Percentiles rank a stretch among this genome's conserved stretches.
Conservation (phyloP, 371 early-diverging fungal genomes). For the Mortierella sp. region DNA sequence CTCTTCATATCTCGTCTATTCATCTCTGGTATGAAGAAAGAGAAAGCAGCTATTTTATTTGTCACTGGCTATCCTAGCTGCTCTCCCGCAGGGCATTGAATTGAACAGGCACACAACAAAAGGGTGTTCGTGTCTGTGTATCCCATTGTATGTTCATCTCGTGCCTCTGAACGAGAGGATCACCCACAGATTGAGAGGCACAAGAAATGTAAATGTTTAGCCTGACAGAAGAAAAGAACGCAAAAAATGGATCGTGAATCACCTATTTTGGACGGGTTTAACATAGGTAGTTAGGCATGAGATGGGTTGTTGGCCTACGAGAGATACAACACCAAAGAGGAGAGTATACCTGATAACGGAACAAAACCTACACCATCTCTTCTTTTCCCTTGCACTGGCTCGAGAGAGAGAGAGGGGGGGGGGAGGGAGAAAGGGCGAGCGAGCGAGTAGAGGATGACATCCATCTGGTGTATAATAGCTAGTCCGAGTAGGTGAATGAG, state of each 20-base stretch:
- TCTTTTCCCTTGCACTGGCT: constrained; percentile 3
- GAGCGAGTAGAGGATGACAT: neutral
- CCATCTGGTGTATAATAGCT: neutral
- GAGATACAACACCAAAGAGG: neutral
- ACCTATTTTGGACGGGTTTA: neutral
- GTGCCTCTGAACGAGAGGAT: neutral
- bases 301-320: neutral
- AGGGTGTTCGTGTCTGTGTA: too few species aligned
- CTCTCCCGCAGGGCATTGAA: neutral
- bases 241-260: constrained; percentile 3
- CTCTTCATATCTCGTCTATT: neutral
- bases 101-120: neutral
- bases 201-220: neutral
- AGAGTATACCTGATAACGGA: neutral
- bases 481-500: constrained; percentile 13
- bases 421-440: neutral
- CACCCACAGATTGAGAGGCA: neutral
- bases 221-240: too few species aligned
- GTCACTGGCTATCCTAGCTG: neutral
- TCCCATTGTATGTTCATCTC: neutral
- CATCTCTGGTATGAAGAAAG: neutral
- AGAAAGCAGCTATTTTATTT: neutral
- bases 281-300: neutral
- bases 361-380: neutral
- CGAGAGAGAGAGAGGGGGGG: neutral